Conservation (phyloP, 1,284 basidiomycete species). For the Blastosporella zonata region DNA sequence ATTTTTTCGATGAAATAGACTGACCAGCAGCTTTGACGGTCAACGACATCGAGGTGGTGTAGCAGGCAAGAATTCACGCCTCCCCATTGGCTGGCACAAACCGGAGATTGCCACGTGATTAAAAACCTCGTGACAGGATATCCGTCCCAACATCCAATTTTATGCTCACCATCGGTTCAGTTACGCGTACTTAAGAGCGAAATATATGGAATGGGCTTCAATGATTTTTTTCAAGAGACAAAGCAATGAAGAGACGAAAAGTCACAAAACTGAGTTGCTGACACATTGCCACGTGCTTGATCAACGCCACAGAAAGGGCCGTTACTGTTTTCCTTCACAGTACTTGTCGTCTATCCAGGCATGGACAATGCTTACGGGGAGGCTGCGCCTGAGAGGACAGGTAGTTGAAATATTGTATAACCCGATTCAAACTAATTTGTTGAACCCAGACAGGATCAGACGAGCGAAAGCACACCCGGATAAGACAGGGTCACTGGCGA, state of each 20-base stretch:
- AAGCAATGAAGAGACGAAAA: too few relatives aligned
- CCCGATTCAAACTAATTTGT: neutral
- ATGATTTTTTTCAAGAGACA: too few relatives aligned
- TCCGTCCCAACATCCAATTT: too few relatives aligned
- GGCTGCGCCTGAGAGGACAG: conserved; percentile 20
- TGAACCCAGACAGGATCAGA: conserved; percentile 26
- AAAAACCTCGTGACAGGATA: neutral
- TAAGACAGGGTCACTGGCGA: conserved; percentile 30
- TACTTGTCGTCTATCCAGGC: neutral
- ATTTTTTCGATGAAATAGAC: conserved; percentile 10
- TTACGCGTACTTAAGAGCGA: neutral
- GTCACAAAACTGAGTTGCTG: too few relatives aligned
- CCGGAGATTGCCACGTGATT: conserved; percentile 21
- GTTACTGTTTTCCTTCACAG: neutral
- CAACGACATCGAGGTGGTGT: conserved; percentile 45
- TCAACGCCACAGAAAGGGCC: conserved; percentile 2
- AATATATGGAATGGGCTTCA: too few relatives aligned
- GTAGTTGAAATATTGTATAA: neutral
- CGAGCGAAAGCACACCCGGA: conserved; percentile 28
- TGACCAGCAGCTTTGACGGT: conserved; percentile 47
- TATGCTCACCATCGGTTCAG: too few relatives aligned
- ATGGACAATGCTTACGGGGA: conserved; percentile 16
- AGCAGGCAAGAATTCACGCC: conserved; percentile 19
- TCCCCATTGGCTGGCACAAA: conserved; percentile 26
- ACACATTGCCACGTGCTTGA: conserved; percentile 4